These are phyloP conservation scores for Rhazya stricta DNA, from an alignment of 257 asterid species.

Conservation along the genomic window DNA sequence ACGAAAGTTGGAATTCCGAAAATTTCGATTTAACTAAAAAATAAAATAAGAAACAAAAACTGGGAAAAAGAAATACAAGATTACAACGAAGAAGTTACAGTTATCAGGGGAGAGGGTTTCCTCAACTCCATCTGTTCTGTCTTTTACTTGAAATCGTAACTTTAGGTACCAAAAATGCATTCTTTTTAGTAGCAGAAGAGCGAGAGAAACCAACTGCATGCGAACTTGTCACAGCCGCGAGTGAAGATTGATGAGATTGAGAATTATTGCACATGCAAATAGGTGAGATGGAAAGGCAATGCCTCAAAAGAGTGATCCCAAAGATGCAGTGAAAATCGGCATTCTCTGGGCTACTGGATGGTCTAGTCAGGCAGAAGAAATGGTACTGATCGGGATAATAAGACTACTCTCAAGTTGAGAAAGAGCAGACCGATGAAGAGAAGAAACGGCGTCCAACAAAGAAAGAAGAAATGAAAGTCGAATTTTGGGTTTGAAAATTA, in stretches of 20 bases:
- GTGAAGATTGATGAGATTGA: slow-evolving; percentile 5
- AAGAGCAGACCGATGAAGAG: too few relatives aligned
- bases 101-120: slow-evolving; percentile 41
- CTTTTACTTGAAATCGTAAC: slow-evolving; percentile 56
- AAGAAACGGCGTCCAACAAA: too few relatives aligned
- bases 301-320: slow-evolving; percentile 50
- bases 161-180: slow-evolving; percentile 36
- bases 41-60: too few relatives aligned
- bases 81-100: too few relatives aligned
- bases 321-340: slow-evolving; percentile 46
- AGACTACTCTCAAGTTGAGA: too few relatives aligned
- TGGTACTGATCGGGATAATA: too few relatives aligned
- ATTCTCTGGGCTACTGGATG: slow-evolving; percentile 28
- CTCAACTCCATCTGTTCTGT: slow-evolving; percentile 36
- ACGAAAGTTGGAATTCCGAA: too few relatives aligned
- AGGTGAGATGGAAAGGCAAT: slow-evolving; percentile 41
- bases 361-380: too few relatives aligned
- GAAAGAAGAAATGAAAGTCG: too few relatives aligned
- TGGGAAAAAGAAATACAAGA: too few relatives aligned
- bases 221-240: slow-evolving; percentile 8
- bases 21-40: too few relatives aligned
- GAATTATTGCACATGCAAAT: slow-evolving; percentile 20
- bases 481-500: too few relatives aligned
- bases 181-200: slow-evolving; percentile 32
- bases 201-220: slow-evolving; percentile 27